Percentiles rank a stretch among this genome's conserved stretches.
Evolutionary conservation across 1,139 yeast species (phyloP).

Genomic region (Candida anutae): DNA sequence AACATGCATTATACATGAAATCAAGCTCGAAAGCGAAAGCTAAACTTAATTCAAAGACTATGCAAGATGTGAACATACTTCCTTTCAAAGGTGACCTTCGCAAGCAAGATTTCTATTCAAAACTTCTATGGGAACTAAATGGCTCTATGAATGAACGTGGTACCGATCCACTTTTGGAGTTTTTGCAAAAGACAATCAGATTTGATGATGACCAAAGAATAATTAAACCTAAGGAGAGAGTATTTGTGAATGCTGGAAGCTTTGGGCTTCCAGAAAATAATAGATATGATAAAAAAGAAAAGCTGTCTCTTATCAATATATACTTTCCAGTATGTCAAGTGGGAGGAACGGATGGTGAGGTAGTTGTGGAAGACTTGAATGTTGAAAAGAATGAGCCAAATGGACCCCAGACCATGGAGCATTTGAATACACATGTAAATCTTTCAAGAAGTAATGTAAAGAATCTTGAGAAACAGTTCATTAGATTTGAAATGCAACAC

Average conservation of each 20-base stretch:
- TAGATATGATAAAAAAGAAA: background rate
- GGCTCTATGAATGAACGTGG: slow-evolving; percentile 4
- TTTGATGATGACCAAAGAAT: slow-evolving; percentile 11
- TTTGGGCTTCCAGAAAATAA: background rate
- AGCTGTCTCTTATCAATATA: no score
- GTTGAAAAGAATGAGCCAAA: slow-evolving; percentile 5
- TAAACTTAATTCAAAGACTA: slow-evolving; percentile 1
- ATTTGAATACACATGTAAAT: slow-evolving; percentile 8
- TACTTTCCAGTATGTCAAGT: slow-evolving; percentile 5
- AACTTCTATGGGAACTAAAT: slow-evolving; percentile 7
- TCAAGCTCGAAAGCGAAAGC: slow-evolving; percentile 1
- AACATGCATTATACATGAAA: slow-evolving; percentile 7
- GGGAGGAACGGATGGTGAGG: background rate
- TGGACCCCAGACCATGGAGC: slow-evolving; percentile 3
- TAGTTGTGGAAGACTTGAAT: slow-evolving; percentile 4
- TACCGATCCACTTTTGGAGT: slow-evolving; percentile 10
- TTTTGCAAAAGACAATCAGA: slow-evolving; percentile 14
- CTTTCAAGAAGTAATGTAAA: slow-evolving; percentile 9
- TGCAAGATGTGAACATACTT: slow-evolving; percentile 1
- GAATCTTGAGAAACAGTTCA: slow-evolving; percentile 10
- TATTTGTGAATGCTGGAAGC: slow-evolving; percentile 6
- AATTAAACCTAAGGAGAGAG: slow-evolving; percentile 10
- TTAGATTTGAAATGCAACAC: no score
- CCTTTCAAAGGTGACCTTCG: slow-evolving; percentile 2
- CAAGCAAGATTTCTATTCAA: slow-evolving; percentile 3